These are phyloP conservation scores for Amniculicola lignicola DNA, from an alignment of 495 filamentous ascomycete genomes.

Conservation along the genomic window DNA sequence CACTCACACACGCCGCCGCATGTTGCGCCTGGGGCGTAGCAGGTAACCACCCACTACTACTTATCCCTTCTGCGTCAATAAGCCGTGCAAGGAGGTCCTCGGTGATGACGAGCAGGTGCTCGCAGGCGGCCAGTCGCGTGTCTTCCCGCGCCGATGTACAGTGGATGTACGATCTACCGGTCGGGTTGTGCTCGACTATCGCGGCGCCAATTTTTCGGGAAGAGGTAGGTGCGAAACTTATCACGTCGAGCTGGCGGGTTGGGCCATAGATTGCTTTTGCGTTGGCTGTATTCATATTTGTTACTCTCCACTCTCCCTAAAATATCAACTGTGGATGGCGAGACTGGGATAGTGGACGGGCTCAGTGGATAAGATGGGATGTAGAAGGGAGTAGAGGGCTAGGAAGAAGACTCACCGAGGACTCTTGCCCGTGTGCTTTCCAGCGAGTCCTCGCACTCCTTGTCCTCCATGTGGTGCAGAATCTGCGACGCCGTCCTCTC, in stretches of 20 bases:
- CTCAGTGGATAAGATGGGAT: not conserved
- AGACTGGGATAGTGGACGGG: too few relatives aligned
- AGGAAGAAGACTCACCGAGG: conserved; percentile 9
- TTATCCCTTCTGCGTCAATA: conserved; percentile 26
- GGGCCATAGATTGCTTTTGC: conserved; percentile 30
- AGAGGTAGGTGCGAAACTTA: conserved; percentile 21
- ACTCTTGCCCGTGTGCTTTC: conserved; percentile 22
- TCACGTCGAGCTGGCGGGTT: conserved; percentile 25
- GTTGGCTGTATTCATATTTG: too few relatives aligned
- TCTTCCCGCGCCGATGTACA: conserved; percentile 25
- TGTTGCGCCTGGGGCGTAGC: conserved; percentile 20
- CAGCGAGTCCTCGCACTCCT: conserved; percentile 24
- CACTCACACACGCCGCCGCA: conserved; percentile 10
- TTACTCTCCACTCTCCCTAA: too few relatives aligned
- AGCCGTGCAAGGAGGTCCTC: conserved; percentile 23
- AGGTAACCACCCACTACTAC: conserved; percentile 28
- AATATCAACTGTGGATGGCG: too few relatives aligned
- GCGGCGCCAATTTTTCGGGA: conserved; percentile 27
- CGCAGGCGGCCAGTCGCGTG: conserved; percentile 20
- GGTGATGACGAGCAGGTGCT: conserved; percentile 32
- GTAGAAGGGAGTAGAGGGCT: not conserved
- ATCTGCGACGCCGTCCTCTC: conserved; percentile 27
- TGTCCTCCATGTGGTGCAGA: conserved; percentile 30
- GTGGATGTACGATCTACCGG: conserved; percentile 30
- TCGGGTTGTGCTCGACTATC: conserved; percentile 28